Evolutionary conservation across 805 yeast genomes (phyloP), one percentile per base, ranked within the genome.

Genomic region (Metschnikowia gelsemii): DNA sequence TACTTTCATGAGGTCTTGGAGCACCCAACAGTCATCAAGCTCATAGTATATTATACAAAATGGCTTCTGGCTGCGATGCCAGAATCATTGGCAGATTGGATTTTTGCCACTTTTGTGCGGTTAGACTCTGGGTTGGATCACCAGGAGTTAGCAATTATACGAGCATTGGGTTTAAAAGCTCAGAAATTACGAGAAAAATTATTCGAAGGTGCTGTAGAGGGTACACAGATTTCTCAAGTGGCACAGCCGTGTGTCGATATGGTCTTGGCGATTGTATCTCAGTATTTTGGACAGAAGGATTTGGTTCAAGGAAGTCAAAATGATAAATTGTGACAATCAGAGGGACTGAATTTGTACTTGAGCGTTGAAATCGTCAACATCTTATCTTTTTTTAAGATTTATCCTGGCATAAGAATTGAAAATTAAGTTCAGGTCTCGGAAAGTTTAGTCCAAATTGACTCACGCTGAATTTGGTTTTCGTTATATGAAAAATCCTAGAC

Each of bases 101-200:
- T 70, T 7, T 70, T 63, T 56, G 42, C 50, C 14, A 42, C 62
- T 8, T 56, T 70, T 28, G 46, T 67, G 16, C 53, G 72, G 20
- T 46, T 68, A n/a, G 75, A 69, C 47, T 49, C 49, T 24, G 54
- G 56, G 1, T 45, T 70, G 19, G 72, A 68, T 25, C 53, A 55
- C 19, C 56, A 52, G 34, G 74, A 70, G 41, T 24, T 51, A 18
- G 54, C 70, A 3, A 49, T 66, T 11, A 52, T 70, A 17, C 55
- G 74, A 22, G 68, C 61, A 6, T 54, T 70, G 43, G 73, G 64
- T 2, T 55, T 58, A 42, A 70, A 70, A 49, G 74, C 75, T 2
- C 39, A 54, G 12, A 65, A 63, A 33, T 43, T 68, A 12, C 41
- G 50, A 7, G 42, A 8, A 16, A 43, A 44, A 18, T 27, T 35